Evolutionary conservation across 345 rosid species (phyloP).

Genomic region (Populus davidiana): DNA sequence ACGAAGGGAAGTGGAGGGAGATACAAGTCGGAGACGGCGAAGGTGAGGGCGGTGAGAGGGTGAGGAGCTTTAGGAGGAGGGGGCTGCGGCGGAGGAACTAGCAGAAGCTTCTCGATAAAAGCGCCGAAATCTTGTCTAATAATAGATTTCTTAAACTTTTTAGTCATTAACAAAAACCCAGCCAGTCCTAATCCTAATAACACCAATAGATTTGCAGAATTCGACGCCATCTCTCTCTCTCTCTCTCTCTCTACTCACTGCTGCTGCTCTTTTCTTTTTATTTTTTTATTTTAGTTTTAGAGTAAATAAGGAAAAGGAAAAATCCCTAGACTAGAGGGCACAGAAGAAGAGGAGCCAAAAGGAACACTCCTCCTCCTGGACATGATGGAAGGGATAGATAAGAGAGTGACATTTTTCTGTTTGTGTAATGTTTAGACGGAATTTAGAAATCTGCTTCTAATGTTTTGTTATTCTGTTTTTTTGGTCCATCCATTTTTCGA

Average conservation of each 20-base stretch:
- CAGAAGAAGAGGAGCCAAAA: not conserved
- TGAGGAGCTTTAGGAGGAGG: conserved; percentile 98
- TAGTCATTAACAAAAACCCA: conserved; percentile 61
- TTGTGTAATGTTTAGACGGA: not conserved
- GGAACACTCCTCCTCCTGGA: too few species aligned
- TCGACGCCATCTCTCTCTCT: conserved; percentile 45
- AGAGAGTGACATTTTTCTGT: not conserved
- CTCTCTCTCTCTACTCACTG: not conserved
- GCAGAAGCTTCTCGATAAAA: conserved; percentile 64
- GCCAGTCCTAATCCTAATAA: conserved; percentile 82
- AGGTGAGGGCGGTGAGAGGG: conserved; percentile 78
- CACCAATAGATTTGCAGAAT: conserved; percentile 76
- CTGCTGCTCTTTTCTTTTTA: not conserved
- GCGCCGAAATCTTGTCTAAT: conserved; percentile 88
- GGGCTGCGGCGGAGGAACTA: conserved; percentile 95
- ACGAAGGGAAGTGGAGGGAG: not conserved
- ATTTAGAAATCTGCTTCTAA: not conserved
- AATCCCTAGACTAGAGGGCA: not conserved
- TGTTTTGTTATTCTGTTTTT: not conserved
- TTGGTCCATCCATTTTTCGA: not conserved
- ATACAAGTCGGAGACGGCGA: conserved; percentile 87
- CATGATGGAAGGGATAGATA: not conserved
- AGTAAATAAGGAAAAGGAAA: not conserved
- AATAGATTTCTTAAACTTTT: conserved; percentile 56
- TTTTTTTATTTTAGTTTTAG: not conserved